A percentile compares a stretch with the other conserved stretches of the same genome.
Evolutionary conservation across 768 basidiomycete species (phyloP).

Genomic region (Mycena capillaripes): DNA sequence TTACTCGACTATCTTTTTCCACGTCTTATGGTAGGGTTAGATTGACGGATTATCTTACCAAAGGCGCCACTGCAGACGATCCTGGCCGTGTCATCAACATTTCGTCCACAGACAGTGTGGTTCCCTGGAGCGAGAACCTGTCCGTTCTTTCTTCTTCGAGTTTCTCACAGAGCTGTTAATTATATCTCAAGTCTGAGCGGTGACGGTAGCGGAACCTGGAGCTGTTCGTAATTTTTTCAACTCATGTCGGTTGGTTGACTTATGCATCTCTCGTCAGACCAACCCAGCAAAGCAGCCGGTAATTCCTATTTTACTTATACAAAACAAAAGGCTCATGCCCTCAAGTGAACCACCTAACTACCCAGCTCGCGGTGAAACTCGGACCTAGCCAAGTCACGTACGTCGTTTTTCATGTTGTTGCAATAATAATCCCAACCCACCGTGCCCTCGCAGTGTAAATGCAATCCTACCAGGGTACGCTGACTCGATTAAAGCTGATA

Average conservation of each 20-base stretch:
- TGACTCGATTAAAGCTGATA: too few relatives aligned
- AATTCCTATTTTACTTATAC: not conserved
- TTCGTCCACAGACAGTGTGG: conserved; percentile 35
- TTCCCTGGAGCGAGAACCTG: conserved; percentile 33
- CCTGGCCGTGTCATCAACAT: conserved; percentile 76
- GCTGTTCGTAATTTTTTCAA: conserved; percentile 9
- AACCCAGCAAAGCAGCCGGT: conserved; percentile 37
- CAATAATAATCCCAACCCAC: not conserved
- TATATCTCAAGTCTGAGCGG: conserved; percentile 10
- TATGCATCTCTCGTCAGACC: conserved; percentile 23
- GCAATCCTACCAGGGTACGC: conserved; percentile 35
- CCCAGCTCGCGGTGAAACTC: conserved; percentile 34
- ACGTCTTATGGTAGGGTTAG: conserved; percentile 21
- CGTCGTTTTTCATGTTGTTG: not conserved
- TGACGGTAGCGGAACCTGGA: conserved; percentile 37
- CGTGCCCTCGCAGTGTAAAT: conserved; percentile 25
- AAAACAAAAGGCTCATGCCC: not conserved
- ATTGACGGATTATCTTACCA: conserved; percentile 36
- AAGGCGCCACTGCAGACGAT: conserved; percentile 54
- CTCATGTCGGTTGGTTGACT: not conserved
- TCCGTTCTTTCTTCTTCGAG: too few relatives aligned
- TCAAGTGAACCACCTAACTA: conserved; percentile 35
- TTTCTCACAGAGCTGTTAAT: too few relatives aligned
- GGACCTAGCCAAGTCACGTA: conserved; percentile 38
- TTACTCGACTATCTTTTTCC: not conserved